These are phyloP conservation scores for Didymella segeticola DNA, from an alignment of 2,329 filamentous ascomycete genomes.

Conservation along the genomic window DNA sequence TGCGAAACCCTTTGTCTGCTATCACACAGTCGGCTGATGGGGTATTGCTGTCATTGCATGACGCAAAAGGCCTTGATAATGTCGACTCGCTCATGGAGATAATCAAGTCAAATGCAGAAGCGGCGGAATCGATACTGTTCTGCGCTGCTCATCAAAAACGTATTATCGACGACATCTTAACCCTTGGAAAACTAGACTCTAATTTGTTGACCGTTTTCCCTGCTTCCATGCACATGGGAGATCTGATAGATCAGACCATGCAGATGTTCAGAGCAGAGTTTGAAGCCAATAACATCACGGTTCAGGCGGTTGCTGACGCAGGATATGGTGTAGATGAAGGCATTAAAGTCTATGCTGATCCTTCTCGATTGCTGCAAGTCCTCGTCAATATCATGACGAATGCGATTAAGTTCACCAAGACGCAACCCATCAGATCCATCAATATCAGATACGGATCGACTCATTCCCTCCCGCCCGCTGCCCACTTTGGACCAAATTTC, in stretches of 20 bases:
- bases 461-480: not conserved
- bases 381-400: constrained; percentile 42
- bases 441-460: constrained; percentile 18
- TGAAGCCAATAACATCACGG: constrained; percentile 9
- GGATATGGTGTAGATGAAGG: not conserved
- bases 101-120: constrained; percentile 23
- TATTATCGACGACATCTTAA: constrained; percentile 34
- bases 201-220: constrained; percentile 31
- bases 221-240: constrained; percentile 15
- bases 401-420: constrained; percentile 40
- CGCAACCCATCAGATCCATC: constrained; percentile 15
- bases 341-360: constrained; percentile 1
- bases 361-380: constrained; percentile 25
- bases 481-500: constrained; percentile 4
- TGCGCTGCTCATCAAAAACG: constrained; percentile 38
- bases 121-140: constrained; percentile 33
- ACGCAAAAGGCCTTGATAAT: constrained; percentile 21
- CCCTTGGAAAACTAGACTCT: constrained; percentile 29
- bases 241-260: constrained; percentile 26
- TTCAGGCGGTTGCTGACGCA: constrained; percentile 7
- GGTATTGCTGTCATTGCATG: constrained; percentile 17
- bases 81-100: constrained; percentile 18
- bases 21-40: constrained; percentile 37
- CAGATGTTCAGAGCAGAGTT: constrained; percentile 38
- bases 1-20: constrained; percentile 39